These are phyloP conservation scores for Monosporozyma servazzii DNA, from an alignment of 805 yeast genomes.

Conservation along the genomic window DNA sequence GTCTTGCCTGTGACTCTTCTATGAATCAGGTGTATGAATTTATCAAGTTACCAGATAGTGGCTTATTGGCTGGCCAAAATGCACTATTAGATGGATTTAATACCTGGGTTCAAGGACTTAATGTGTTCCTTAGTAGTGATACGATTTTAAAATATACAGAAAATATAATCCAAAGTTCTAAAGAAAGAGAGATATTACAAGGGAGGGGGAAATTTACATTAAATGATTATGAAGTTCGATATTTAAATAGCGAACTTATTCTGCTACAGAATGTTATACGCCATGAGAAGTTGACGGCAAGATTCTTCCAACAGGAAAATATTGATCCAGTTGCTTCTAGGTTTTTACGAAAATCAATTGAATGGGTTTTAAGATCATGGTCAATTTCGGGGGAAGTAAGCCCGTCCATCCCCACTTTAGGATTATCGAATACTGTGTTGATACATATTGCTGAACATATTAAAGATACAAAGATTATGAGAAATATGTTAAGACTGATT, in stretches of 20 bases:
- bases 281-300: not conserved
- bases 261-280: not conserved
- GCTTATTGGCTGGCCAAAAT: slow-evolving; percentile 53
- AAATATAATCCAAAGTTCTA: slow-evolving; percentile 16
- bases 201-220: slow-evolving; percentile 6
- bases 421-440: slow-evolving; percentile 55
- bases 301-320: not conserved
- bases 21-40: slow-evolving; percentile 34
- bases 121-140: slow-evolving; percentile 9
- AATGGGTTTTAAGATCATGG: not conserved
- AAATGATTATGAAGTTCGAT: slow-evolving; percentile 34
- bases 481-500: slow-evolving; percentile 42
- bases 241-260: slow-evolving; percentile 33
- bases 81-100: slow-evolving; percentile 52
- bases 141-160: slow-evolving; percentile 13
- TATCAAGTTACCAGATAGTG: slow-evolving; percentile 38
- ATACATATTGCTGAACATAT: slow-evolving; percentile 39
- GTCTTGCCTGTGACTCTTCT: slow-evolving; percentile 19
- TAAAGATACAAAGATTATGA: slow-evolving; percentile 36
- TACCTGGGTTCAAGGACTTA: slow-evolving; percentile 40
- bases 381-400: not conserved
- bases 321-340: not conserved
- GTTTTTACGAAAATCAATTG: not conserved
- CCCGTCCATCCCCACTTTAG: slow-evolving; percentile 34
- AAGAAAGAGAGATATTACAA: slow-evolving; percentile 13